These are phyloP conservation scores for Chalciporus sphaerocephalus DNA, from an alignment of 768 basidiomycete species.

Conservation along the genomic window DNA sequence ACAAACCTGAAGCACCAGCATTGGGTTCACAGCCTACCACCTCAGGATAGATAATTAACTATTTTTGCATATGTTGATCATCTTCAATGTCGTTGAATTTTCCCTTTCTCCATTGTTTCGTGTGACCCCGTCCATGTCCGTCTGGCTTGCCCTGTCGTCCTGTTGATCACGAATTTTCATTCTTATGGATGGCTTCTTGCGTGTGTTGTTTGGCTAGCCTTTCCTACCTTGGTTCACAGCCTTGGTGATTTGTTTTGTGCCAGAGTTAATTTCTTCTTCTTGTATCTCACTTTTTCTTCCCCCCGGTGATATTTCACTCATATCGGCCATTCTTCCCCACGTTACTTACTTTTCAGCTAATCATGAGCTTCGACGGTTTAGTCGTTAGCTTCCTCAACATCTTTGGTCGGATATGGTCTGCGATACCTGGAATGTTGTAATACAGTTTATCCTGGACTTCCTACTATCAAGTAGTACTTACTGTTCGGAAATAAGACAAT, in stretches of 20 bases:
- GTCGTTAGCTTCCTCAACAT: constrained; percentile 12
- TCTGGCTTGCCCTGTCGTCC: constrained; percentile 9
- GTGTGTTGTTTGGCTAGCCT: constrained; percentile 20
- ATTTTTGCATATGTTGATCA: constrained; percentile 34
- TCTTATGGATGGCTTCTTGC: constrained; percentile 19
- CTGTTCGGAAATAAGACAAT: constrained; percentile 15
- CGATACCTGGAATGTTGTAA: constrained; percentile 37
- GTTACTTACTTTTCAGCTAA: constrained; percentile 28
- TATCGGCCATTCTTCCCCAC: constrained; percentile 11
- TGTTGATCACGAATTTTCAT: constrained; percentile 7
- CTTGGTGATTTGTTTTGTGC: constrained; percentile 15
- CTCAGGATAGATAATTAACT: constrained; percentile 26
- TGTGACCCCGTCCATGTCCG: constrained; percentile 11
- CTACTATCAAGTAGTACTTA: neutral
- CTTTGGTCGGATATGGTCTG: constrained; percentile 32
- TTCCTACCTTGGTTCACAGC: neutral
- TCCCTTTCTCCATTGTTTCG: constrained; percentile 6
- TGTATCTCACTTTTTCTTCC: neutral
- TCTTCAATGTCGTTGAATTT: constrained; percentile 26
- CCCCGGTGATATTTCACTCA: constrained; percentile 9
- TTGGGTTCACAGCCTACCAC: constrained; percentile 4
- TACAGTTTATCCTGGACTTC: constrained; percentile 33
- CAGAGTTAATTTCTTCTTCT: constrained; percentile 17
- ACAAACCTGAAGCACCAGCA: constrained; percentile 5
- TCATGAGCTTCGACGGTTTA: constrained; percentile 16